Base-by-base conservation (phyloP, 108 stramenopile genomes). In the Cyclotella kingstonii region DNA sequence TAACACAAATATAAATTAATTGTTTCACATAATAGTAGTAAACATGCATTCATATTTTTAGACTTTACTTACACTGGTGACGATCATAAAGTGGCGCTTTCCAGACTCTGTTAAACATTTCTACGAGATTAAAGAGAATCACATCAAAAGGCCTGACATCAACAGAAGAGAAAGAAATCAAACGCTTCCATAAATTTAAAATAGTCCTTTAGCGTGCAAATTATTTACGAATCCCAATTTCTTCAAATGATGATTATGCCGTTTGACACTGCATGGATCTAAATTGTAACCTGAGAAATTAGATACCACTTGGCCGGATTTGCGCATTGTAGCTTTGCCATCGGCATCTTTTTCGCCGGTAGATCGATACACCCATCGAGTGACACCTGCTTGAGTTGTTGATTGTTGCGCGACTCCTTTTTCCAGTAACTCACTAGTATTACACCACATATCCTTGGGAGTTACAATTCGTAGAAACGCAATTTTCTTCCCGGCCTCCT, bases 181-280 rank as follows among this genome's bases (percentile, higher is more conserved):
- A n/a, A n/a, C n/a, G n/a, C n/a, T n/a, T n/a, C n/a, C n/a, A n/a
- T n/a, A n/a, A n/a, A n/a, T n/a, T 81, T 66, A 91, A 46, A 91
- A 91, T 21, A 87, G 51, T 25, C 90, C 90, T 59, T 91, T 91
- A 3, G 90, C 90, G 65, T 91, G 90, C 49, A 80, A 67, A 78
- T 91, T 91, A 44, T 91, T 91, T 14, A 66, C 70, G 72, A 87
- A 91, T 8, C 90, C 86, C 50, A 78, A 66, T 28, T 84, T 77
- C 58, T 78, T 84, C 34, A 91, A 56, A 22, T 80, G 74, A 23
- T 64, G 31, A 47, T 81, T 76, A 60, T 91, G 90, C 25, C 78
- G 51, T 46, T 84, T 88, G 46, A 88, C 85, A 33, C 44, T 71
- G 59, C 73, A 70, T 19, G 90, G 90, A 70, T 91, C 90, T 19